Evolutionary conservation across 2,329 filamentous ascomycete species (phyloP).

Genomic region (Nemania sp.): DNA sequence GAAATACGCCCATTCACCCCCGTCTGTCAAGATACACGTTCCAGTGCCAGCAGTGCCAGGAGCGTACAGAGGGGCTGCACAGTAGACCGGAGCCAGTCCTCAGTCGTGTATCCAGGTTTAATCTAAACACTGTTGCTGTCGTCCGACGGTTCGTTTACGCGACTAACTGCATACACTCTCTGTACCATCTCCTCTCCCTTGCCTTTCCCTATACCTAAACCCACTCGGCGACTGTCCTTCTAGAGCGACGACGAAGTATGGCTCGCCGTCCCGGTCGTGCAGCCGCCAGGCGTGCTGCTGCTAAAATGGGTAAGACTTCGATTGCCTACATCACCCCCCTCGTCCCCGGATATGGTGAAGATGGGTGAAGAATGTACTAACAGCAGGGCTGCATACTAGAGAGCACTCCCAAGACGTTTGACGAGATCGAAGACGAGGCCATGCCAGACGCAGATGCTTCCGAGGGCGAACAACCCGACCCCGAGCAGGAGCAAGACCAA

Average conservation of each 20-base stretch:
- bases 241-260: constrained; percentile 38
- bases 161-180: not conserved
- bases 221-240: not conserved
- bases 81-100: not conserved
- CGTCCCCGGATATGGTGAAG: not conserved
- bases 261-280: constrained; percentile 58
- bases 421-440: constrained; percentile 62
- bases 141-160: not conserved
- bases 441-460: constrained; percentile 62
- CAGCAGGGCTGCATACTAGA: constrained; percentile 51
- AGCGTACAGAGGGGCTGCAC: no score
- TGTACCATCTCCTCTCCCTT: not conserved
- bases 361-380: constrained; percentile 17
- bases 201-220: not conserved
- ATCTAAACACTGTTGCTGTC: not conserved
- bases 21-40: not conserved
- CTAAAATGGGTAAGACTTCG: constrained; percentile 55
- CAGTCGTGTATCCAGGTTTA: no score
- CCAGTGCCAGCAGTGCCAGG: no score
- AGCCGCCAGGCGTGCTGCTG: constrained; percentile 58
- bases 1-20: not conserved
- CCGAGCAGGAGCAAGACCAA: constrained; percentile 55
- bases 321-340: not conserved
- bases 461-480: constrained; percentile 44
- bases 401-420: constrained; percentile 62